Percentiles rank a stretch among this genome's conserved stretches.
These are phyloP conservation scores for Marchantia paleacea DNA, from an alignment of 225 moss, liverwort and hornwort genomes.

Conservation along the genomic window DNA sequence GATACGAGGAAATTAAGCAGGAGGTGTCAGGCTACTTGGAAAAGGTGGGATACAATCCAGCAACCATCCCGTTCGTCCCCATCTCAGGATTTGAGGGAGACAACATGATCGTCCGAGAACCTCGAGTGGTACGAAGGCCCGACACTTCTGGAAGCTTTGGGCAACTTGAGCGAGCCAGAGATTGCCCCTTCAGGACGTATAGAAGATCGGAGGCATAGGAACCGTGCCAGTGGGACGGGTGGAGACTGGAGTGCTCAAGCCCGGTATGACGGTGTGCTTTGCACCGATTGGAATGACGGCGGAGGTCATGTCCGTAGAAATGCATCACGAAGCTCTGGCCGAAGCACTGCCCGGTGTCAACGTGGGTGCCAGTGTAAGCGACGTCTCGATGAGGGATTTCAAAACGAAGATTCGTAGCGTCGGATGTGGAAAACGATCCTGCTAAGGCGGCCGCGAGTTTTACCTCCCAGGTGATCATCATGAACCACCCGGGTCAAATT, in stretches of 20 bases:
- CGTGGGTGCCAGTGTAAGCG: neutral
- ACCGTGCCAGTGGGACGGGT: slow-evolving; percentile 52
- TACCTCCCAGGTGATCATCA: neutral
- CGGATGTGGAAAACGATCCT: neutral
- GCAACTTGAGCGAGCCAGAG: slow-evolving; percentile 24
- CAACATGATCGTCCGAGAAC: no score
- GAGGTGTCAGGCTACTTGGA: no score
- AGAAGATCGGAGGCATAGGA: slow-evolving; percentile 61
- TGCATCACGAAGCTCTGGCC: neutral
- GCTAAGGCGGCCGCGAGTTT: neutral
- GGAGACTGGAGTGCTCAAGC: slow-evolving; percentile 8
- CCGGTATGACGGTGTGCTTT: neutral
- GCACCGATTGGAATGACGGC: neutral
- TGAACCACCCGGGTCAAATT: neutral
- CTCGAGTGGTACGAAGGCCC: no score
- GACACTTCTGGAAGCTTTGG: no score
- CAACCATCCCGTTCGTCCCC: no score
- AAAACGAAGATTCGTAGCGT: neutral
- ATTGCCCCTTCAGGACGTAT: slow-evolving; percentile 22
- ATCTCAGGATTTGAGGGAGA: no score
- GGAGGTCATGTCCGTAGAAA: neutral
- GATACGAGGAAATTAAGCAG: no score
- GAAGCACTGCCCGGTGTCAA: neutral
- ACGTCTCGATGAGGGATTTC: slow-evolving; percentile 6
- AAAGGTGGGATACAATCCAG: no score